A percentile compares a stretch with the other conserved stretches of the same genome.
These are phyloP conservation scores for Hypoxylon sp. DNA, from an alignment of 2,329 filamentous ascomycete genomes.

Conservation along the genomic window DNA sequence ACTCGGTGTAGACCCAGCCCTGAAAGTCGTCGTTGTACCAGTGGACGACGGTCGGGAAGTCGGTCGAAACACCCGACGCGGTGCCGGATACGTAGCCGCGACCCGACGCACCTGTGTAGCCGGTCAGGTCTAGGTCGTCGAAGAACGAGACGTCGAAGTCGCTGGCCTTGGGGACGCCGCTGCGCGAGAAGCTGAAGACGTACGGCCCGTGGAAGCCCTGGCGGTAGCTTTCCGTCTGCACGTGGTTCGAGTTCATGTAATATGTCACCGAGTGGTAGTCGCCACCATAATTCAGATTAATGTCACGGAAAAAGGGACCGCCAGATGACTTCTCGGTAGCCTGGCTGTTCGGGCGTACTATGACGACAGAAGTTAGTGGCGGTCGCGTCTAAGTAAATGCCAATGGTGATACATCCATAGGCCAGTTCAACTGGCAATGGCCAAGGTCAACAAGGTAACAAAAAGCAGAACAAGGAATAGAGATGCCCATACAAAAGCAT, in stretches of 20 bases:
- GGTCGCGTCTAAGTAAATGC: neutral
- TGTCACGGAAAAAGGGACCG: conserved; percentile 68
- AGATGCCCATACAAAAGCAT: conserved; percentile 39
- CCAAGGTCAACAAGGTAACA: neutral
- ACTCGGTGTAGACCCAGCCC: conserved; percentile 66
- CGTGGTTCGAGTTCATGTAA: conserved; percentile 71
- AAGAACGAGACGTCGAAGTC: conserved; percentile 67
- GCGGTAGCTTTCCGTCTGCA: conserved; percentile 66
- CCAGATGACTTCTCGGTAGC: conserved; percentile 68
- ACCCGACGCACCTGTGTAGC: conserved; percentile 61
- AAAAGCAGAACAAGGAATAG: neutral
- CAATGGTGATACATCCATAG: too few relatives aligned
- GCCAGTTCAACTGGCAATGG: neutral
- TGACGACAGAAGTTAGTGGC: conserved; percentile 8
- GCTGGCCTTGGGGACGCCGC: conserved; percentile 57
- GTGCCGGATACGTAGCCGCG: conserved; percentile 67
- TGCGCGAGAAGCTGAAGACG: conserved; percentile 65
- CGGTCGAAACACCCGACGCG: conserved; percentile 61
- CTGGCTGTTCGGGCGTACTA: conserved; percentile 53
- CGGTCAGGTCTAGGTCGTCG: conserved; percentile 61
- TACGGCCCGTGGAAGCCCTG: conserved; percentile 70
- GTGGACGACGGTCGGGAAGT: conserved; percentile 65
- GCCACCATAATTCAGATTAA: conserved; percentile 67
- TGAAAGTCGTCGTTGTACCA: conserved; percentile 68
- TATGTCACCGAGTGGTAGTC: conserved; percentile 65